phyloP scores from a whole-genome alignment of 768 basidiomycete species.

The Kondoa malvinella region DNA sequence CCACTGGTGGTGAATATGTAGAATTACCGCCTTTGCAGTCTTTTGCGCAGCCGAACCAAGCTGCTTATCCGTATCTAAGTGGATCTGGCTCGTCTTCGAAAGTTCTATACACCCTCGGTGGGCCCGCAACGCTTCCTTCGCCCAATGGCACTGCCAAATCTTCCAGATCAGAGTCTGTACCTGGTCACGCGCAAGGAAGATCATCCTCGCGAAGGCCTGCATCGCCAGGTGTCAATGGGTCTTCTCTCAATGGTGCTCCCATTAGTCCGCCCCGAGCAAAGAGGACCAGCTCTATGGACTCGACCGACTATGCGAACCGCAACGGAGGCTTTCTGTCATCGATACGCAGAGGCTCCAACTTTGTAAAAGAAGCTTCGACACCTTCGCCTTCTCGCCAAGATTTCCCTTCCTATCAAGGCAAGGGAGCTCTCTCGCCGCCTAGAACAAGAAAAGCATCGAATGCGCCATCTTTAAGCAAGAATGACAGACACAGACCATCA shows the following conservation, averaged over 20 bases:
- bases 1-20: background rate
- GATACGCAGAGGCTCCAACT: background rate
- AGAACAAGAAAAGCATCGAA: background rate
- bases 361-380: background rate
- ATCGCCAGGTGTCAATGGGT: too few species aligned
- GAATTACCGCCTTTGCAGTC: background rate
- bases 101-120: background rate
- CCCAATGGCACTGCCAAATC: background rate
- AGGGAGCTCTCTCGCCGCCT: background rate
- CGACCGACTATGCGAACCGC: background rate
- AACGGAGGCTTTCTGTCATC: background rate
- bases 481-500: background rate
- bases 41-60: background rate
- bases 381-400: background rate
- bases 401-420: background rate
- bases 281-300: background rate
- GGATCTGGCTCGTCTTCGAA: slow-evolving; percentile 3
- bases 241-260: too few species aligned
- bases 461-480: background rate
- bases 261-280: background rate
- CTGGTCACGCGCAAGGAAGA: too few species aligned
- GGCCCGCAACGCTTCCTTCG: background rate
- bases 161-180: too few species aligned
- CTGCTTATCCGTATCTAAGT: background rate
- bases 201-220: too few species aligned